Base-by-base conservation (phyloP, 108 stramenopile genomes). In the Cafeteria roenbergensis region DNA sequence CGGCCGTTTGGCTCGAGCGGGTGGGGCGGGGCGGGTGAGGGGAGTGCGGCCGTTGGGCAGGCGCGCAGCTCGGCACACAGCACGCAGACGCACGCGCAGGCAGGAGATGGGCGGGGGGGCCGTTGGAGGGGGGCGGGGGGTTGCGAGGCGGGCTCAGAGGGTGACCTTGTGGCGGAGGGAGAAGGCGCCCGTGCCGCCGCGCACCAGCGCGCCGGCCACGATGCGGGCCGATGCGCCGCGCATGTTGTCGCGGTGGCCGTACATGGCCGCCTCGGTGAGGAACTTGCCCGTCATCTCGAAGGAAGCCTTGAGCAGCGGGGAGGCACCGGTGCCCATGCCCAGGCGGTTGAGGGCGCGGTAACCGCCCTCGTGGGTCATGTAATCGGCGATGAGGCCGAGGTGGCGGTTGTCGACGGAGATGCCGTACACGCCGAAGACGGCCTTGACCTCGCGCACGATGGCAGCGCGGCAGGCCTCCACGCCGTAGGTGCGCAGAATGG, bases 381-480 rank as follows among this genome's bases (percentile, higher is more conserved):
- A 95, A 75, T 99, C 97, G 28, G 94, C 94, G 68, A 99, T 93
- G 62, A 99, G 70, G 14, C 85, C 80, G 35, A 99, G 71, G 77
- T 99, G 97, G 31, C 95, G 80, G n/a, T 90, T 87, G 68, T 97
- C 93, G 8, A 99, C 95, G 25, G 78, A 75, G 67, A 99, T 99
- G 60, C 97, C 97, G 78, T 99, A 99, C 9, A 90, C 94, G 37
- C 89, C 94, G 75, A 99, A 99, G 20, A 99, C 97, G 38, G 82
- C 78, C n/a, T 82, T 79, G 62, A 99, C 89, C 82, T 99, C 95
- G 24, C 88, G 71, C 3, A 94, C 90, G 76, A 96, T 99, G 56
- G 80, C 83, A 53, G 74, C 86, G 20, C 97, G 81, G 21, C 90
- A 89, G 17, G 97, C 97, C 68, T 99, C 97, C 8, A 99, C 94